Evolutionary conservation across 495 filamentous ascomycete genomes (phyloP).

Genomic region (Friedmanniomyces simplex): DNA sequence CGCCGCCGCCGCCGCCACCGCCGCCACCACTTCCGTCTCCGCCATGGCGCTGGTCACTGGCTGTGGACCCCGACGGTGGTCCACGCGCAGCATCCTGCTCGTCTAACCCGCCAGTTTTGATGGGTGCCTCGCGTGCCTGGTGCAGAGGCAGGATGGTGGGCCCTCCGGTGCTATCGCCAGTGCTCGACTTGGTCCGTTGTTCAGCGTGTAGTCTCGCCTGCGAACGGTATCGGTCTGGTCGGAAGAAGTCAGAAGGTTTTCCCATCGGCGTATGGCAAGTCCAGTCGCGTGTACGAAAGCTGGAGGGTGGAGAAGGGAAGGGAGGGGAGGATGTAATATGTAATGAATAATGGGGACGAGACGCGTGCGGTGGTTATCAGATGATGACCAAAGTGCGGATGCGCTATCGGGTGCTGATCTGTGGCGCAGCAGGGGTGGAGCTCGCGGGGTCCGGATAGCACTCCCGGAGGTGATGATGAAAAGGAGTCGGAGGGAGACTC

Average conservation of each 20-base stretch:
- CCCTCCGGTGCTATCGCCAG: not conserved
- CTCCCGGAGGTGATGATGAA: no score
- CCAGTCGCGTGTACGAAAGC: no score
- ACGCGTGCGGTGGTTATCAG: not conserved
- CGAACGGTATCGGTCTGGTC: constrained; percentile 13
- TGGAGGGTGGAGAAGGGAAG: no score
- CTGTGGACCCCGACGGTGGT: constrained; percentile 9
- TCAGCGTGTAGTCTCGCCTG: constrained; percentile 11
- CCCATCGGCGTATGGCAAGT: constrained; percentile 45
- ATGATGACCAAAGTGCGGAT: not conserved
- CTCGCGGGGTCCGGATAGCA: no score
- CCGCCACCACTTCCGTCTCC: not conserved
- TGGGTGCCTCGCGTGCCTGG: not conserved
- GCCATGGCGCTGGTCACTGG: not conserved
- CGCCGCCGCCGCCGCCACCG: not conserved
- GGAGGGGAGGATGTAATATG: no score
- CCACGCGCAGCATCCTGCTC: constrained; percentile 10
- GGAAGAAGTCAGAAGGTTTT: constrained; percentile 42
- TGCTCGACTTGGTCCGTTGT: not conserved
- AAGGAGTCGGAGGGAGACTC: no score
- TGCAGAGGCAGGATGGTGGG: constrained; percentile 7
- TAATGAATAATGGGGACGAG: not conserved
- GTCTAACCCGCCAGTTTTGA: constrained; percentile 19
- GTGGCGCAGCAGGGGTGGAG: no score
- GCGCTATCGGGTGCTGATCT: no score